Conservation (phyloP, 495 filamentous ascomycete species). For the Pyronema omphalodes region DNA sequence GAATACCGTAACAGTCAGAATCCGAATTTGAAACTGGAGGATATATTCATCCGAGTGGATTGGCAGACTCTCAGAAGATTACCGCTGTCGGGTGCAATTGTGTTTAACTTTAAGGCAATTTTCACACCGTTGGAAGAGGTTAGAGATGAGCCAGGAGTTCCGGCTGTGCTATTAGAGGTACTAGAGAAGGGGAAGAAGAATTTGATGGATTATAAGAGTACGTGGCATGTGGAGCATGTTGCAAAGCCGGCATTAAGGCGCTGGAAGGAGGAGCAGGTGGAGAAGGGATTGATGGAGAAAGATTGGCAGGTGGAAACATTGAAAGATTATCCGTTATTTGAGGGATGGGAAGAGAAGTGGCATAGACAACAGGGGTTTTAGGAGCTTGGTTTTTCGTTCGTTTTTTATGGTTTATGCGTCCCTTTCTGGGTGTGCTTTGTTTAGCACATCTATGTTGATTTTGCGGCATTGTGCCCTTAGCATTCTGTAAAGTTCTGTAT, state of each 20-base stretch:
- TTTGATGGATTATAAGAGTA: conserved; percentile 68
- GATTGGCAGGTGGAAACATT: conserved; percentile 61
- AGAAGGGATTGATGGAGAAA: conserved; percentile 39
- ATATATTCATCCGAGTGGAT: conserved; percentile 64
- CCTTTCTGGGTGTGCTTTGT: too few relatives aligned
- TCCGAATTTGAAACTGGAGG: conserved; percentile 35
- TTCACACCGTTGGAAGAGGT: conserved; percentile 65
- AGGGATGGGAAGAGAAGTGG: conserved; percentile 75
- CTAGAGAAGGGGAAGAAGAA: conserved; percentile 53
- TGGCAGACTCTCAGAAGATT: conserved; percentile 80
- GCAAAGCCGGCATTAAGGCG: conserved; percentile 46
- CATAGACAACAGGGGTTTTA: conserved; percentile 49
- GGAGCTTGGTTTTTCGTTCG: background rate
- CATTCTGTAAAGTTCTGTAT: too few relatives aligned
- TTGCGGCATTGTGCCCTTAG: too few relatives aligned
- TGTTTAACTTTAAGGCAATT: conserved; percentile 84
- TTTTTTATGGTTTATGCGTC: too few relatives aligned
- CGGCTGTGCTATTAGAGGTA: conserved; percentile 46
- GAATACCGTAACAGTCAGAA: conserved; percentile 37
- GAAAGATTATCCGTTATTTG: conserved; percentile 66
- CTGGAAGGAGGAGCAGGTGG: conserved; percentile 53
- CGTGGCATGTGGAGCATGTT: conserved; percentile 69
- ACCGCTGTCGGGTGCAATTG: conserved; percentile 53
- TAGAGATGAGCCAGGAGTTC: conserved; percentile 55
- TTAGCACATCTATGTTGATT: too few relatives aligned